Base-by-base conservation (phyloP, 2,329 filamentous ascomycete genomes). In the Trichoderma guizhouense region DNA sequence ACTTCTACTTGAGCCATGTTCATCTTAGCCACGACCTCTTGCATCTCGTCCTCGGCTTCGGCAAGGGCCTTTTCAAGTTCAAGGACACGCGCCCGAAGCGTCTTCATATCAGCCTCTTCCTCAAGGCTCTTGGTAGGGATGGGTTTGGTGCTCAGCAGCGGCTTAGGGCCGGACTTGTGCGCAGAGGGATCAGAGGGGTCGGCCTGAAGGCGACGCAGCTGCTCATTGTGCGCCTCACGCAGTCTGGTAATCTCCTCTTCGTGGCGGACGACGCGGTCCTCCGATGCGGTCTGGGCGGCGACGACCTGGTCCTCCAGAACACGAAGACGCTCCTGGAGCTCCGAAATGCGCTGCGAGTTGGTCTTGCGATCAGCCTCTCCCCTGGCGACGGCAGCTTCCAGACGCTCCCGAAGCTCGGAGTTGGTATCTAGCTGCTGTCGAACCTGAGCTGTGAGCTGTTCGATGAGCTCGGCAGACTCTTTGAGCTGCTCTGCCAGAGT, bases 1-100 rank as follows among this genome's bases (percentile, higher is more conserved):
- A 96, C 93, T 82, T 95, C 92, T 74, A 95, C 92, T 83, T 96
- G 93, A 30, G 93, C 92, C 76, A 86, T 85, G 82, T 93, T 95
- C 90, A 97, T 95, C 76, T 89, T 88, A 72, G 90, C 86, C 18
- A 96, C 91, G 7, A 96, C 93, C 78, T 93, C 90, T 78, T 93
- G 90, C 91, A 96, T 95, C 82, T 95, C 93, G 61, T 85, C 86
- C 78, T 96, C 93, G 12, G 82, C 80, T 43, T 83, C 80, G 9
- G 80, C 79, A 3, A 83, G 80, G 18, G 95, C 92, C 77, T 89
- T 91, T 84, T 99, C 96, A 3, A 99, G 89, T 82, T 97, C 94
- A 71, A 89, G 85, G 8, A 98, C 93, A 73, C 92, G 90, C 73
- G 89, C 88, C 79, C 94, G 92, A 39, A 99, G 89, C 72, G 88